Percentiles rank a stretch among this genome's conserved stretches.
phyloP scores from a whole-genome alignment of 352 stramenopile species.

The Phytophthora sp. region DNA sequence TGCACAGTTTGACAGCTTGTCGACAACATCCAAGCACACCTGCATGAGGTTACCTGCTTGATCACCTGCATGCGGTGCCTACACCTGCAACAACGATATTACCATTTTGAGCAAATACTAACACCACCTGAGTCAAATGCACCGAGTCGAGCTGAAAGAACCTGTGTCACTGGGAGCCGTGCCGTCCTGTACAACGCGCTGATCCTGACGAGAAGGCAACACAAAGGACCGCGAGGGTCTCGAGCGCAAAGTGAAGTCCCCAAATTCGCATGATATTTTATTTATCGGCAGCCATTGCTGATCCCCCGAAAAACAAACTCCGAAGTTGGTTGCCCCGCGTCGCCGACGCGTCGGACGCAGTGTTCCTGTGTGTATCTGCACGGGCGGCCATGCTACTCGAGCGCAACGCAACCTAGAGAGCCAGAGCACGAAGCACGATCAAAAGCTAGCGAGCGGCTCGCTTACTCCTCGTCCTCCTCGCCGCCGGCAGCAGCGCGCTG shows the following conservation, averaged over 20 bases:
- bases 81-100: too few relatives aligned
- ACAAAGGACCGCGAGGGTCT: neutral
- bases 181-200: too few relatives aligned
- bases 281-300: conserved; percentile 49
- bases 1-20: neutral
- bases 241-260: conserved; percentile 47
- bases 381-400: neutral
- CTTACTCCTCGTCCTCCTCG: conserved; percentile 89
- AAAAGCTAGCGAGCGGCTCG: conserved; percentile 25
- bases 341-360: neutral
- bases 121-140: too few relatives aligned
- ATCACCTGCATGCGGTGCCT: too few relatives aligned
- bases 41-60: too few relatives aligned
- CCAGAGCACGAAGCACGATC: conserved; percentile 25
- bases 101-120: too few relatives aligned
- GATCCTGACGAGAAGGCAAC: conserved; percentile 1
- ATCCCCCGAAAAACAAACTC: conserved; percentile 36
- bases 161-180: neutral
- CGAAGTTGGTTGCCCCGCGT: conserved; percentile 10
- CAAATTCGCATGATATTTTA: conserved; percentile 90
- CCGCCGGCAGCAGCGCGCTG: conserved; percentile 92
- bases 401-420: conserved; percentile 20
- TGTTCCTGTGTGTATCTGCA: neutral
- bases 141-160: too few relatives aligned
- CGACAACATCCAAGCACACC: too few relatives aligned